Evolutionary conservation across 1,139 yeast species (phyloP).

Genomic region (Suhomyces maxii): DNA sequence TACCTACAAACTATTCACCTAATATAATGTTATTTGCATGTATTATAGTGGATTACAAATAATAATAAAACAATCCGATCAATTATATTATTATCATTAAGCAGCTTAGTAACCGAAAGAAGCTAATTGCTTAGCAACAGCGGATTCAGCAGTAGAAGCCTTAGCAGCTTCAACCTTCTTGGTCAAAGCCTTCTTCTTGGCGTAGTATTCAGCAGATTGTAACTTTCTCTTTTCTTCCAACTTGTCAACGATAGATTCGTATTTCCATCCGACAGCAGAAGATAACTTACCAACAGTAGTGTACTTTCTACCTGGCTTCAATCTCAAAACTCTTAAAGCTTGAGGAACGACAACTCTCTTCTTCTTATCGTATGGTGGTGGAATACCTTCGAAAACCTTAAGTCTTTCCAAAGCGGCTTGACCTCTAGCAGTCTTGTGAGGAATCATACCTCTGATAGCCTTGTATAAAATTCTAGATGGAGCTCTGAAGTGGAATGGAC

Average conservation of each 20-base stretch:
- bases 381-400: constrained; percentile 99
- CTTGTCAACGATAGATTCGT: constrained; percentile 96
- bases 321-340: constrained; percentile 98
- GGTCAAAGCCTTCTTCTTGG: constrained; percentile 95
- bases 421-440: constrained; percentile 99
- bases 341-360: constrained; percentile 99
- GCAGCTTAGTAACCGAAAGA: constrained; percentile 69
- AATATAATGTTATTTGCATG: constrained; percentile 12
- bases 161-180: constrained; percentile 88
- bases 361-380: constrained; percentile 99
- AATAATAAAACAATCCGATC: constrained; percentile 12
- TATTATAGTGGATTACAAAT: constrained; percentile 12
- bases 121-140: constrained; percentile 74
- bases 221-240: constrained; percentile 99
- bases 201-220: constrained; percentile 98
- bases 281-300: constrained; percentile 97
- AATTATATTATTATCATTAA: constrained; percentile 13
- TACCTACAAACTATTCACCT: background rate
- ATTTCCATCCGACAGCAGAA: constrained; percentile 98
- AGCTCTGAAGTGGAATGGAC: constrained; percentile 99
- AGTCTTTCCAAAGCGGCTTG: constrained; percentile 99
- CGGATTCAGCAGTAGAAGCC: constrained; percentile 75
- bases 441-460: constrained; percentile 99
- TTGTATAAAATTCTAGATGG: constrained; percentile 99
- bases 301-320: constrained; percentile 99